phyloP scores from a whole-genome alignment of 108 stramenopile species.

The Cyclotella choctawhatcheeana region DNA sequence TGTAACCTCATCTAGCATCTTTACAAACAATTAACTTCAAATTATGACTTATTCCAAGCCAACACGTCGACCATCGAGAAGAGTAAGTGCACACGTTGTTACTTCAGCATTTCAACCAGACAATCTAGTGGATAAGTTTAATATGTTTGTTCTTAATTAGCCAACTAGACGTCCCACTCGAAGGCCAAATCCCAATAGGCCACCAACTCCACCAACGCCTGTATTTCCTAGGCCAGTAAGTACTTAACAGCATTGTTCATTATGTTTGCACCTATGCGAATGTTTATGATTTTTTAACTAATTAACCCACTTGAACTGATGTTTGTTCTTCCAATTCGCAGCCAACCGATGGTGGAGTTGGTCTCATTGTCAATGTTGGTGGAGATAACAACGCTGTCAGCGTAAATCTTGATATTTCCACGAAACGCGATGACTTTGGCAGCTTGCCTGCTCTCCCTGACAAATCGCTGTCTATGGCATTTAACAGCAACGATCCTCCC shows the following conservation, averaged over 20 bases:
- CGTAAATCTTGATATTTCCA: constrained; percentile 4
- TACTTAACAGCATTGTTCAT: not conserved
- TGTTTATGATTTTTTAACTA: not conserved
- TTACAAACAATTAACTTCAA: no score
- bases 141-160: not conserved
- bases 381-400: not conserved
- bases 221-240: not conserved
- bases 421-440: not conserved
- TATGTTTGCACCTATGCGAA: not conserved
- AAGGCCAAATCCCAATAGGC: not conserved
- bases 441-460: not conserved
- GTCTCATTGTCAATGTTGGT: not conserved
- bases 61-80: not conserved
- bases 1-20: not conserved
- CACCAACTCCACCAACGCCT: not conserved
- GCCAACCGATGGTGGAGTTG: not conserved
- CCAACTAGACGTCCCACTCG: not conserved
- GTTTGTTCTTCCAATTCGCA: not conserved
- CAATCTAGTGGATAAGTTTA: not conserved
- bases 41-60: not conserved
- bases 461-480: not conserved
- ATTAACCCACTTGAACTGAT: not conserved
- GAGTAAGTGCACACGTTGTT: not conserved
- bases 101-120: not conserved
- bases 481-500: no score